These are phyloP conservation scores for Ophiostoma perfectum DNA, from an alignment of 2,329 filamentous ascomycete genomes.

Conservation along the genomic window DNA sequence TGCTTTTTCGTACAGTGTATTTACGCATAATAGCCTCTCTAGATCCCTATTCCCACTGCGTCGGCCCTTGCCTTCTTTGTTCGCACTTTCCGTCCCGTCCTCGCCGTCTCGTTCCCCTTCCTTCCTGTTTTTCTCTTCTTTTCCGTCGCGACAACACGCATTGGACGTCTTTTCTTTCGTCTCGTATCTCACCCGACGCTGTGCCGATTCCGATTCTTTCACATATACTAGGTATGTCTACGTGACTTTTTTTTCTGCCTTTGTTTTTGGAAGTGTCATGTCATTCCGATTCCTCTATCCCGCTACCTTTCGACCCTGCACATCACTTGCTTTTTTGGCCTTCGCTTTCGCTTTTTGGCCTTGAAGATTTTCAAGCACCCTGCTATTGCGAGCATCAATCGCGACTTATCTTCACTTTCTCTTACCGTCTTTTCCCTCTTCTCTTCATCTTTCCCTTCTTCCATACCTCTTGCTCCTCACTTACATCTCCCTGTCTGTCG, in stretches of 20 bases:
- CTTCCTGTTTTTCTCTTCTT: slow-evolving; percentile 13
- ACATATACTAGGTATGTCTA: neutral
- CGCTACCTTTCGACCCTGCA: neutral
- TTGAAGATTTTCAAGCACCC: neutral
- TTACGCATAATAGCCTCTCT: neutral
- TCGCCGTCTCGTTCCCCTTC: neutral
- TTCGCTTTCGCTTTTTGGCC: too few relatives aligned
- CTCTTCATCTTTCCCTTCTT: neutral
- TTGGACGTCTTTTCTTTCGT: neutral
- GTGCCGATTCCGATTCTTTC: neutral
- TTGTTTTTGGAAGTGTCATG: neutral
- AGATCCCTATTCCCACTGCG: neutral
- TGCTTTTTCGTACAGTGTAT: slow-evolving; percentile 2
- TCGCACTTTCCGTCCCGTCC: neutral
- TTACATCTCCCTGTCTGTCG: neutral
- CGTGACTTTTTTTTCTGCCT: neutral
- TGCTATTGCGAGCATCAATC: slow-evolving; percentile 1
- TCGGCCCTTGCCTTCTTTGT: neutral
- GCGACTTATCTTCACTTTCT: neutral
- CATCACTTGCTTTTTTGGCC: neutral
- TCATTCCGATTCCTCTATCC: neutral
- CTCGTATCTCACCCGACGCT: neutral
- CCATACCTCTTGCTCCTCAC: neutral
- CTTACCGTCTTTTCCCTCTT: neutral
- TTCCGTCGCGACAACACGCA: slow-evolving; percentile 21